phyloP scores from a whole-genome alignment of 768 basidiomycete genomes.

The Suillus variegatus region DNA sequence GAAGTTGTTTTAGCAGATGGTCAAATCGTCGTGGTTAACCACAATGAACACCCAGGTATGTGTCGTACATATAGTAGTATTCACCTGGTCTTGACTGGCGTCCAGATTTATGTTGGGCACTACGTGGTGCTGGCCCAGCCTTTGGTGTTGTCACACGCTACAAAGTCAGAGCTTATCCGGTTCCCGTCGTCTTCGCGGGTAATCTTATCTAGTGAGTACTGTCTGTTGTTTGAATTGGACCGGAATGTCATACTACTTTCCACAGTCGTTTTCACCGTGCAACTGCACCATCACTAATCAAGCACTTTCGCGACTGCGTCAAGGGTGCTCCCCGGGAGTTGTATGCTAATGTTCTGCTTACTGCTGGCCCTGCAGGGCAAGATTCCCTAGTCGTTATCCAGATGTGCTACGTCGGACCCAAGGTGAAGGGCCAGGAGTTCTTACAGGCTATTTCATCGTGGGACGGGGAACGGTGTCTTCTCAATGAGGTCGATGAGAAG shows the following conservation, averaged over 20 bases:
- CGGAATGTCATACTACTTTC: constrained; percentile 6
- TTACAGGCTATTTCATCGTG: constrained; percentile 85
- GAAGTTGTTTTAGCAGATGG: constrained; percentile 94
- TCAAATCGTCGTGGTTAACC: constrained; percentile 74
- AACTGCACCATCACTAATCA: constrained; percentile 87
- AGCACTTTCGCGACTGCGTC: constrained; percentile 91
- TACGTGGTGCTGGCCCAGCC: constrained; percentile 81
- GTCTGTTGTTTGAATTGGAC: background rate
- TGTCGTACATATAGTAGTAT: constrained; percentile 18
- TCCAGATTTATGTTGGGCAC: constrained; percentile 84
- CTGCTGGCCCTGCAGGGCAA: constrained; percentile 82
- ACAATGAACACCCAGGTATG: constrained; percentile 69
- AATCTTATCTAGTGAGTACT: constrained; percentile 84
- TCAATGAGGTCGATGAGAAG: constrained; percentile 92
- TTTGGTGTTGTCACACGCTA: constrained; percentile 89
- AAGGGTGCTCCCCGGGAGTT: constrained; percentile 86
- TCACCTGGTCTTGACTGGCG: background rate
- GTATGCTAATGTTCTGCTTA: constrained; percentile 88
- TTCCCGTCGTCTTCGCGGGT: constrained; percentile 90
- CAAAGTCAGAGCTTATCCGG: constrained; percentile 84
- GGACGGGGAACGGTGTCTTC: constrained; percentile 82
- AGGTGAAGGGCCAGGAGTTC: constrained; percentile 72
- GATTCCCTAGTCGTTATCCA: constrained; percentile 90
- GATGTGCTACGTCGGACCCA: constrained; percentile 84
- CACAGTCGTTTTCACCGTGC: constrained; percentile 80